A percentile compares a stretch with the other conserved stretches of the same genome.
These are phyloP conservation scores for Annona squamosa DNA, from an alignment of 164 flowering plant genomes.

Conservation along the genomic window DNA sequence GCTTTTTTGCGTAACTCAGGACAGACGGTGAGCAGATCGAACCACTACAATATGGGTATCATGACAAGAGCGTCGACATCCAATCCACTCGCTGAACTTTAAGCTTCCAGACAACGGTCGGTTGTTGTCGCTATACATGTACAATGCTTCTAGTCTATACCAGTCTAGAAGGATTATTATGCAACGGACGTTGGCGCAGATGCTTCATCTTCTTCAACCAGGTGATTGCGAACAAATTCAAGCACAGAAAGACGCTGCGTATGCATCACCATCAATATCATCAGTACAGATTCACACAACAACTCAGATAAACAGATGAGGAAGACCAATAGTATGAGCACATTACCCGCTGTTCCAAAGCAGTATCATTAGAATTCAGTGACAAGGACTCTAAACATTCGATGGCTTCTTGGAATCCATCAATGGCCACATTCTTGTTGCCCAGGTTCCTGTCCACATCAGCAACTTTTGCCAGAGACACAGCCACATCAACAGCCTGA, in stretches of 20 bases:
- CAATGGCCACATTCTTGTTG: slow-evolving; percentile 47
- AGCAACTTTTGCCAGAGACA: slow-evolving; percentile 92
- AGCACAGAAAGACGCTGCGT: slow-evolving; percentile 72
- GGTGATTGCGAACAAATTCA: slow-evolving; percentile 58
- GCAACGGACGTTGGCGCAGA: slow-evolving; percentile 1
- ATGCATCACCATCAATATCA: not conserved
- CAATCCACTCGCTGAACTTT: not conserved
- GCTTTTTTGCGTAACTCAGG: not conserved
- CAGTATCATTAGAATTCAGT: slow-evolving; percentile 43
- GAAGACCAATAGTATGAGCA: not conserved
- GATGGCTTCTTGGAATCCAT: slow-evolving; percentile 74
- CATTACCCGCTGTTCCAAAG: slow-evolving; percentile 63
- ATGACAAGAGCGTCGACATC: not conserved
- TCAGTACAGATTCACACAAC: not conserved
- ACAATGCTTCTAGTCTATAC: not conserved
- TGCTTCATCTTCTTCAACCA: slow-evolving; percentile 23
- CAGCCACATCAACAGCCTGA: slow-evolving; percentile 75
- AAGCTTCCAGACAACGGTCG: not conserved
- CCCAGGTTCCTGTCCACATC: slow-evolving; percentile 79
- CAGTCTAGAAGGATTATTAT: not conserved
- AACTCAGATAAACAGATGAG: not conserved
- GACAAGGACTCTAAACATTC: slow-evolving; percentile 57
- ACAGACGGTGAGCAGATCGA: not conserved
- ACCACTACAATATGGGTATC: not conserved
- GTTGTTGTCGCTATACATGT: not conserved